Base-by-base conservation (phyloP, 345 rosid genomes). In the Populus pruinosa region DNA sequence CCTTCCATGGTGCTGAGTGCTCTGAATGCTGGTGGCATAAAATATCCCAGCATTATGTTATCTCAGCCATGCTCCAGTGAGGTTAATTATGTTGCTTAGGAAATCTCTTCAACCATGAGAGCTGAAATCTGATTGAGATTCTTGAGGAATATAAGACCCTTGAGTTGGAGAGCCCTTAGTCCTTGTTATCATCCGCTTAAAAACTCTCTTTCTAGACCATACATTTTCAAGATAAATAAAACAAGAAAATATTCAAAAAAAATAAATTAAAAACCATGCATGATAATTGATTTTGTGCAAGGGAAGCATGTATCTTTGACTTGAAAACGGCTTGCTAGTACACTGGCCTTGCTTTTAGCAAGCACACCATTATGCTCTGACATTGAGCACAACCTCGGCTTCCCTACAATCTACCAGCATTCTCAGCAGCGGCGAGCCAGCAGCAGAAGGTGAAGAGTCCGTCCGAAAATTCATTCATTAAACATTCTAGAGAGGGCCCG, bases 281-380 rank as follows among this genome's bases (percentile, higher is more conserved):
- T 50, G 56, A 50, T 21, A 17, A 50, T 50, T 50, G 53, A 0
- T 49, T 49, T 49, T 17, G 55, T 16, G 18, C 55, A 17, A 1
- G 20, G 55, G 21, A 49, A 16, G 13, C 12, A 41, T 10, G 10
- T 41, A 41, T 41, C 2, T 41, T 41, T 41, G 50, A 47, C 50
- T 47, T 13, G 50, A 47, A 14, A 47, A 13, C 47, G 44, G 8
- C 56, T 14, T 47, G 14, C 6, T 61, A 36, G 27, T 56, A 47
- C 17, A 47, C 18, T 47, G 50, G 69, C 64, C 74, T 35, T 14
- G 35, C 53, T 41, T 27, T 72, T 71, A 36, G 70, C 71, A 78
- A 47, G 76, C 65, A 71, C 23, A 21, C 66, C 74, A 72, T 36
- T 62, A 73, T 73, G 33, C 35, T 63, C 81, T 74, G 81, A 77